Percentiles rank a stretch among this genome's conserved stretches.
These are phyloP conservation scores for Durusdinium trenchii DNA, from an alignment of 73 alveolate species.

Conservation along the genomic window DNA sequence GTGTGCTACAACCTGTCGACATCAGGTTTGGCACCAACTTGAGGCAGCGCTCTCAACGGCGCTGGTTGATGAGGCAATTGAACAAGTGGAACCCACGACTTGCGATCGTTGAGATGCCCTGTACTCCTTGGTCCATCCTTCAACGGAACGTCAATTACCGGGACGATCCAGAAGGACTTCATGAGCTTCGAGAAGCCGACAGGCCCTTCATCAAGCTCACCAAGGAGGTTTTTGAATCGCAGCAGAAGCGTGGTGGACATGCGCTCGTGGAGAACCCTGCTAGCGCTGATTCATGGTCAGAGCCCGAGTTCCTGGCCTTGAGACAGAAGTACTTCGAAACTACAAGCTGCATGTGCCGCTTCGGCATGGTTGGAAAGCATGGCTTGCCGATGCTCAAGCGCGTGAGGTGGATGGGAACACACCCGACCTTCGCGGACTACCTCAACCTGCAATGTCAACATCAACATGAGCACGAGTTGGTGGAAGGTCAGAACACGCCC, in stretches of 20 bases:
- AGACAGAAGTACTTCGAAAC: background rate
- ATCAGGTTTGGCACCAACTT: background rate
- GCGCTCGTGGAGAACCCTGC: slow-evolving; percentile 43
- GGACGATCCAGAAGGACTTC: background rate
- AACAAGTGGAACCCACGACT: background rate
- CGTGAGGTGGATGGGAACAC: no score
- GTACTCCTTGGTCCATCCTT: background rate
- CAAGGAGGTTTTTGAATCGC: background rate
- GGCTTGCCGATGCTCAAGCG: no score
- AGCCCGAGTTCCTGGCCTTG: background rate
- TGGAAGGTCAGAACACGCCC: no score
- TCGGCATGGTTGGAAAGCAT: no score
- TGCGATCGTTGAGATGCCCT: slow-evolving; percentile 8
- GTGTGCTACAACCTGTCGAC: slow-evolving; percentile 38
- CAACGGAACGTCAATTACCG: background rate
- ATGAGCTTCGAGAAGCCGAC: background rate
- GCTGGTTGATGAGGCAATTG: background rate
- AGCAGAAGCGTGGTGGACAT: background rate
- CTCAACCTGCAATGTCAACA: no score
- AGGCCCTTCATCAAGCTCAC: slow-evolving; percentile 4
- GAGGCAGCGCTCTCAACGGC: background rate
- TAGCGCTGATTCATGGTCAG: background rate
- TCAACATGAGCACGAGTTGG: no score
- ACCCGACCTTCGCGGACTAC: no score
- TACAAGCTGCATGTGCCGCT: no score